Conservation (phyloP, 352 stramenopile genomes). For the Globisporangium nagaii region DNA sequence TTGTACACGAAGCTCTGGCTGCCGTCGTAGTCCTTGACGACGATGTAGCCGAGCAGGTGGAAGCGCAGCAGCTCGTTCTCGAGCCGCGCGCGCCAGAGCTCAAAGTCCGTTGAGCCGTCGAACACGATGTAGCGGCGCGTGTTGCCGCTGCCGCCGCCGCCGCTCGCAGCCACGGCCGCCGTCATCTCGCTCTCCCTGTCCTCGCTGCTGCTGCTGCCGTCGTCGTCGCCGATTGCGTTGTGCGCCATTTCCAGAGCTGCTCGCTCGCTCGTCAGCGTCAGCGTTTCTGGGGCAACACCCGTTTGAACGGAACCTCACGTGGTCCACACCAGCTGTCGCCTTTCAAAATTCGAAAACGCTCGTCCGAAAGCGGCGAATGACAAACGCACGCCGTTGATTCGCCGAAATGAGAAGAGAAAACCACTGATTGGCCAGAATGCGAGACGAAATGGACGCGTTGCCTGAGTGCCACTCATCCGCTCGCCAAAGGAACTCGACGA, state of each 20-base stretch:
- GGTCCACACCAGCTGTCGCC: too few species aligned
- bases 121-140: slow-evolving; percentile 21
- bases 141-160: slow-evolving; percentile 8
- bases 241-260: neutral
- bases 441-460: too few species aligned
- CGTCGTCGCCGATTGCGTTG: neutral
- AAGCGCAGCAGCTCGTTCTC: slow-evolving; percentile 52
- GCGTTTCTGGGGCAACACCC: neutral
- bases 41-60: slow-evolving; percentile 41
- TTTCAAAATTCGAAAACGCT: too few species aligned
- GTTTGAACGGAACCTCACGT: neutral
- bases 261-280: too few species aligned
- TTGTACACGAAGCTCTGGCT: slow-evolving; percentile 41
- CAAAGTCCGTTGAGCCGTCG: slow-evolving; percentile 38
- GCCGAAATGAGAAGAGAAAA: too few species aligned
- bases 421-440: too few species aligned
- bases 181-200: neutral
- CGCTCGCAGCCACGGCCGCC: slow-evolving; percentile 8
- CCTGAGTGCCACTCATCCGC: too few species aligned
- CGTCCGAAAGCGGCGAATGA: too few species aligned
- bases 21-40: slow-evolving; percentile 37
- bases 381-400: too few species aligned
- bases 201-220: neutral
- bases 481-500: too few species aligned
- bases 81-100: slow-evolving; percentile 34